Evolutionary conservation across 345 rosid genomes (phyloP).

Genomic region (Clausena lansium): DNA sequence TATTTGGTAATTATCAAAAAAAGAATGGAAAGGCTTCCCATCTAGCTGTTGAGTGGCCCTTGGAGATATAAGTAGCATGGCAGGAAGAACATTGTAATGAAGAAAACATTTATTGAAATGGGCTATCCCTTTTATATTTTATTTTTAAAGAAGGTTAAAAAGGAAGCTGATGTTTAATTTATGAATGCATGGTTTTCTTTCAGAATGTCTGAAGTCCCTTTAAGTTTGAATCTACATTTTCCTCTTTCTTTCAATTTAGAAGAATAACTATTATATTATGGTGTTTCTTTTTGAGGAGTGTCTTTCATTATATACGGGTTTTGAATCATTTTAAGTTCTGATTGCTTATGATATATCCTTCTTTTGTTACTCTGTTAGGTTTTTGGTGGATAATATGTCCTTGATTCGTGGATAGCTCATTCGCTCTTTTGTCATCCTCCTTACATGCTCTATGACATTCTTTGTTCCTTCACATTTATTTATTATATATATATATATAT

Average conservation of each 20-base stretch:
- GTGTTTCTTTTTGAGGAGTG: not conserved
- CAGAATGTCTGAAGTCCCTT: not conserved
- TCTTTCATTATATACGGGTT: not conserved
- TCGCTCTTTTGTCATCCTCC: not conserved
- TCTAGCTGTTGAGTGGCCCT: not conserved
- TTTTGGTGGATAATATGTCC: not conserved
- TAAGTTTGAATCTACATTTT: not conserved
- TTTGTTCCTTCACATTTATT: not conserved
- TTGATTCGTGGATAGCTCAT: not conserved
- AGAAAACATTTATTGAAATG: not conserved
- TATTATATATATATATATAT: no score
- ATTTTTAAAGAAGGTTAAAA: not conserved
- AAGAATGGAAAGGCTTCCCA: not conserved
- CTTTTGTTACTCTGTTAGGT: not conserved
- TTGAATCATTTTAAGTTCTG: not conserved
- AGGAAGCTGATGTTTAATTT: not conserved
- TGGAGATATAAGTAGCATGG: not conserved
- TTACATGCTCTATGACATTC: not conserved
- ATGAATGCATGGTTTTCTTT: not conserved
- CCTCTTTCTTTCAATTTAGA: not conserved
- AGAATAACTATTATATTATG: not conserved
- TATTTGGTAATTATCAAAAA: not conserved
- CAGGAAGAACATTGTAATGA: not conserved
- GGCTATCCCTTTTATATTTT: not conserved
- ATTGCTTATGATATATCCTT: not conserved